A percentile compares a stretch with the other conserved stretches of the same genome.
phyloP scores from a whole-genome alignment of 257 asterid species.

The Capsicum rhomboideum region DNA sequence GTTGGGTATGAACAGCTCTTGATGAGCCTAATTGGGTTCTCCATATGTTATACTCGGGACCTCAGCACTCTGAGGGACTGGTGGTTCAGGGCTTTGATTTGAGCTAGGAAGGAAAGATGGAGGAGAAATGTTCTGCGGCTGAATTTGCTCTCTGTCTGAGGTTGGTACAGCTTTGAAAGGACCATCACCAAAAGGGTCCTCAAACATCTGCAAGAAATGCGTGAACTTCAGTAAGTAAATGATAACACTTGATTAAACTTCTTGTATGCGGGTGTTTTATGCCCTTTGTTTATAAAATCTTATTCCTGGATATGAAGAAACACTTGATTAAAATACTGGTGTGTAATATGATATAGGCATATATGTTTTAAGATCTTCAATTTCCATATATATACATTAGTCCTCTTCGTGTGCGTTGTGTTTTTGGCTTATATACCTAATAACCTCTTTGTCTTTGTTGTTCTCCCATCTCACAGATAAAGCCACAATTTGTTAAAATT shows the following conservation, averaged over 20 bases:
- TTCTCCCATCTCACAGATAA: neutral
- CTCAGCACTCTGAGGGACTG: slow-evolving; percentile 30
- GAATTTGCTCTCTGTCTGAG: slow-evolving; percentile 23
- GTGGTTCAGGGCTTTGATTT: slow-evolving; percentile 30
- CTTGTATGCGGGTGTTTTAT: neutral
- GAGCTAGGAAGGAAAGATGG: slow-evolving; percentile 33
- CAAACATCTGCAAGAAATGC: slow-evolving; percentile 53
- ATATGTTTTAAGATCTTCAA: neutral
- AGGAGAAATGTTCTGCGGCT: slow-evolving; percentile 28
- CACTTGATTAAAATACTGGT: neutral
- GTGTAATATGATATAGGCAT: neutral
- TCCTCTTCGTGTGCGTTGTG: neutral
- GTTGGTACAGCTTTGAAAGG: slow-evolving; percentile 77
- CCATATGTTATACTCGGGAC: slow-evolving; percentile 9
- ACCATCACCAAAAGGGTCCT: slow-evolving; percentile 95
- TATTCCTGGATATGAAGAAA: no score
- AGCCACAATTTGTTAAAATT: neutral
- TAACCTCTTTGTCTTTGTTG: neutral
- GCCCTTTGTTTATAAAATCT: neutral
- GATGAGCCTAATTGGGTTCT: slow-evolving; percentile 22
- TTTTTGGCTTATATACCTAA: no score
- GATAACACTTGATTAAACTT: neutral
- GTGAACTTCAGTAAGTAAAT: neutral
- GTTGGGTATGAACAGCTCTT: slow-evolving; percentile 34
- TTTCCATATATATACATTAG: neutral